These are phyloP conservation scores for Myxozyma mucilagina DNA, from an alignment of 805 yeast species.

Conservation along the genomic window DNA sequence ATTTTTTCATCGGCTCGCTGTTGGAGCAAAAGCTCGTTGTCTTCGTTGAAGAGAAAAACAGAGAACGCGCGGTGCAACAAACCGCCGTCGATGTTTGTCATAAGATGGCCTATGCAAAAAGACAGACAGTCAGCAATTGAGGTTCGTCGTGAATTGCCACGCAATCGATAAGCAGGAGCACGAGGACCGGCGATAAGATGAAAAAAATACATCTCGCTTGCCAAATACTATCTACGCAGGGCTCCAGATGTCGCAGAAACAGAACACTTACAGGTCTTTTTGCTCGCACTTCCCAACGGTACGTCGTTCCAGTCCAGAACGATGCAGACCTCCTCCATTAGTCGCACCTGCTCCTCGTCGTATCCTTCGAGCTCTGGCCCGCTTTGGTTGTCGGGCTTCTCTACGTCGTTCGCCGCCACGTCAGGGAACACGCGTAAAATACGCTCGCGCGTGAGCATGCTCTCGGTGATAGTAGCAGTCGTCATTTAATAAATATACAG, in stretches of 20 bases:
- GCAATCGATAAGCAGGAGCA: background rate
- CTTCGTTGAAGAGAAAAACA: constrained; percentile 83
- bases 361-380: constrained; percentile 72
- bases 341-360: constrained; percentile 87
- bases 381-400: constrained; percentile 26
- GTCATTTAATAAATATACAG: background rate
- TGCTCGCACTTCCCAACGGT: constrained; percentile 92
- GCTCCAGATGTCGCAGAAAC: background rate
- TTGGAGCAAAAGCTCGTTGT: constrained; percentile 77
- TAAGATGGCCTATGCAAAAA: constrained; percentile 47
- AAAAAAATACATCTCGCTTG: too few relatives aligned
- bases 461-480: constrained; percentile 26
- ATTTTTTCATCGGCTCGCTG: constrained; percentile 96
- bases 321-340: constrained; percentile 96
- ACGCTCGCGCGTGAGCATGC: constrained; percentile 46
- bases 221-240: background rate
- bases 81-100: constrained; percentile 84
- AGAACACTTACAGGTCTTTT: constrained; percentile 63
- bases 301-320: constrained; percentile 84
- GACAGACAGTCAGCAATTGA: background rate
- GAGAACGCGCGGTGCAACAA: constrained; percentile 93
- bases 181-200: background rate
- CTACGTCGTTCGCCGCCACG: constrained; percentile 51
- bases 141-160: background rate
- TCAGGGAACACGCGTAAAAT: constrained; percentile 64